These are phyloP conservation scores for Miscanthus sacchariflorus DNA, from an alignment of 202 grass and related monocot genomes.

Conservation along the genomic window DNA sequence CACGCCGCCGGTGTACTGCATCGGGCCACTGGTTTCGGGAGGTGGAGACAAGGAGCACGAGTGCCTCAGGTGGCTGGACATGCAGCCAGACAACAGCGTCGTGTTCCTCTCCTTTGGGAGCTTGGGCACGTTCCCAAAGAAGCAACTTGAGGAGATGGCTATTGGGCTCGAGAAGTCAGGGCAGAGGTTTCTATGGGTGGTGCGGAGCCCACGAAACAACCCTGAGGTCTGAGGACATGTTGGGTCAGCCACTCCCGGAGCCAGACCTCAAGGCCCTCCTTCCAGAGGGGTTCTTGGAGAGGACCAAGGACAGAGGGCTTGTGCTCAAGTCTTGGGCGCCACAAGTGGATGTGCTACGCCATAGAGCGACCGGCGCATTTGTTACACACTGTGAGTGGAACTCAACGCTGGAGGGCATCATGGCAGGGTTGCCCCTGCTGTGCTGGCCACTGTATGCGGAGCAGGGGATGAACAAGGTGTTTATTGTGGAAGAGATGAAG, in stretches of 20 bases:
- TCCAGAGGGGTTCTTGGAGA: conserved; percentile 66
- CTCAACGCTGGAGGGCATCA: conserved; percentile 68
- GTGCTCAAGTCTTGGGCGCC: conserved; percentile 71
- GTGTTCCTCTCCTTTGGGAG: conserved; percentile 84
- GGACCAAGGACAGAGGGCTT: conserved; percentile 58
- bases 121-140: conserved; percentile 45
- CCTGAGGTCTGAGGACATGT: neutral
- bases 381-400: conserved; percentile 84
- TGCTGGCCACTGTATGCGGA: conserved; percentile 73
- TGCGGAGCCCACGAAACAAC: conserved; percentile 37
- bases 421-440: conserved; percentile 55
- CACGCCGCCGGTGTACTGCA: conserved; percentile 60
- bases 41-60: conserved; percentile 20
- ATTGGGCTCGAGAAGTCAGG: conserved; percentile 58
- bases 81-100: conserved; percentile 60
- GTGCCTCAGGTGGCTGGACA: conserved; percentile 67
- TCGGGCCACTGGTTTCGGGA: conserved; percentile 54
- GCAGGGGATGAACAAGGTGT: conserved; percentile 76
- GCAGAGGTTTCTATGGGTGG: conserved; percentile 74
- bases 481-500: conserved; percentile 56
- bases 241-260: conserved; percentile 13
- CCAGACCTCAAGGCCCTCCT: conserved; percentile 58
- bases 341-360: conserved; percentile 63
- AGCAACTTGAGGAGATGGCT: conserved; percentile 68
- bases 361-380: conserved; percentile 54